phyloP scores from a whole-genome alignment of 345 rosid genomes.

The Lepidium didymum region DNA sequence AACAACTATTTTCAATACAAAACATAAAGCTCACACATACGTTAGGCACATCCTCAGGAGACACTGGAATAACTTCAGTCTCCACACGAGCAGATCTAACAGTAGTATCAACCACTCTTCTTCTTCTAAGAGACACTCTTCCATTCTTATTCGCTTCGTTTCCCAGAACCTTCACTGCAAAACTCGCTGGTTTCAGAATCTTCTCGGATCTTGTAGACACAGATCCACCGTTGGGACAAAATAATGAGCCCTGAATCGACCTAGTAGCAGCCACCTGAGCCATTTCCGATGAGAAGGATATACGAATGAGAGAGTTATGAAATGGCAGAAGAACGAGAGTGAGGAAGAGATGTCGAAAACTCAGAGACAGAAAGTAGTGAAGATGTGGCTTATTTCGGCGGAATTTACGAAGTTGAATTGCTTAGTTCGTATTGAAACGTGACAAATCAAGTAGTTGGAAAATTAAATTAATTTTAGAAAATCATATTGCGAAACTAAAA shows the following conservation, averaged over 20 bases:
- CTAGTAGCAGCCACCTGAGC: slow-evolving; percentile 73
- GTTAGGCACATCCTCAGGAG: slow-evolving; percentile 59
- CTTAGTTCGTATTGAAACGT: slow-evolving; percentile 63
- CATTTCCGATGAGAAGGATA: slow-evolving; percentile 33
- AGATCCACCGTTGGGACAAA: slow-evolving; percentile 42
- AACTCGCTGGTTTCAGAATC: slow-evolving; percentile 43
- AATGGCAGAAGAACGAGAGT: neutral
- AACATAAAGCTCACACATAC: slow-evolving; percentile 20
- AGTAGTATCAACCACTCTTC: slow-evolving; percentile 35
- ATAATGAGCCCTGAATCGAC: slow-evolving; percentile 48
- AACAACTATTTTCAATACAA: neutral
- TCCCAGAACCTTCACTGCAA: slow-evolving; percentile 37
- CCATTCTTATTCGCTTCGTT: slow-evolving; percentile 23
- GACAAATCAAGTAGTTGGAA: slow-evolving; percentile 24
- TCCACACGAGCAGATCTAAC: slow-evolving; percentile 49
- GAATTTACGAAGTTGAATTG: slow-evolving; percentile 22
- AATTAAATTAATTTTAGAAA: neutral
- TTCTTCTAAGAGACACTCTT: slow-evolving; percentile 21
- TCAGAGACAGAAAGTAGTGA: neutral
- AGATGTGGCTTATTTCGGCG: slow-evolving; percentile 33
- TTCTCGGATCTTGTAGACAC: slow-evolving; percentile 37
- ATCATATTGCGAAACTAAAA: neutral
- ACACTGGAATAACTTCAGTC: slow-evolving; percentile 58
- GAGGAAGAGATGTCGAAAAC: neutral
- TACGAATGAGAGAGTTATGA: neutral